Percentiles rank a stretch among this genome's conserved stretches.
Conservation (phyloP, 768 basidiomycete species). For the Coprinellus micaceus region DNA sequence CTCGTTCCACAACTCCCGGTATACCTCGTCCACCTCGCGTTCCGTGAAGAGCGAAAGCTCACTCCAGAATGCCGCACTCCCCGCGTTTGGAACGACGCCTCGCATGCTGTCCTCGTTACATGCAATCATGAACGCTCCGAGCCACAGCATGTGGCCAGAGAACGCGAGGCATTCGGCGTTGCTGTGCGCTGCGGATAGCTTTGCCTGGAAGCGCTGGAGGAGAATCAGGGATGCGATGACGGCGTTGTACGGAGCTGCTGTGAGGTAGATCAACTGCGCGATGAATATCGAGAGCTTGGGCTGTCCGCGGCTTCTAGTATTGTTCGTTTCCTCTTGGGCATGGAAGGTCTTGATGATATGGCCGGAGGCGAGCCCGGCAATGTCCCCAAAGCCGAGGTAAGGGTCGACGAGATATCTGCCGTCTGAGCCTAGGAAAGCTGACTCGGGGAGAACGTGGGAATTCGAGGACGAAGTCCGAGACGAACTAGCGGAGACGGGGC, state of each 20-base stretch:
- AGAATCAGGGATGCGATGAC: slow-evolving; percentile 15
- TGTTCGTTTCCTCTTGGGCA: slow-evolving; percentile 4
- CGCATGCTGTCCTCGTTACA: slow-evolving; percentile 14
- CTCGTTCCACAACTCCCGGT: slow-evolving; percentile 10
- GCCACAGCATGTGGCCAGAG: slow-evolving; percentile 16
- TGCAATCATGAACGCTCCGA: slow-evolving; percentile 15
- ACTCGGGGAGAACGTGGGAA: slow-evolving; percentile 10
- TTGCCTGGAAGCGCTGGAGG: slow-evolving; percentile 16
- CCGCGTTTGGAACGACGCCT: slow-evolving; percentile 3
- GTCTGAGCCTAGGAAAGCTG: neutral
- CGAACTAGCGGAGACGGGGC: neutral
- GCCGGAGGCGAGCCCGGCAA: slow-evolving; percentile 1
- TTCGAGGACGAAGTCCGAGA: slow-evolving; percentile 4
- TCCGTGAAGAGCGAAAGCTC: slow-evolving; percentile 11
- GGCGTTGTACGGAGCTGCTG: slow-evolving; percentile 13
- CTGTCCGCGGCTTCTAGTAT: slow-evolving; percentile 1
- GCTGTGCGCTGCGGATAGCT: slow-evolving; percentile 2
- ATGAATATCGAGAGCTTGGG: slow-evolving; percentile 15
- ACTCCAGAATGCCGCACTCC: slow-evolving; percentile 14
- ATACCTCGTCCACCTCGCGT: slow-evolving; percentile 11
- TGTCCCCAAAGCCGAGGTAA: slow-evolving; percentile 6
- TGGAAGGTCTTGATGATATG: slow-evolving; percentile 10
- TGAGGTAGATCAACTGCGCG: slow-evolving; percentile 13
- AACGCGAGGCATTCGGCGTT: slow-evolving; percentile 2
- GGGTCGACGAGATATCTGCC: slow-evolving; percentile 7